phyloP scores from a whole-genome alignment of 2,329 filamentous ascomycete species.

The Daldinia sp. region DNA sequence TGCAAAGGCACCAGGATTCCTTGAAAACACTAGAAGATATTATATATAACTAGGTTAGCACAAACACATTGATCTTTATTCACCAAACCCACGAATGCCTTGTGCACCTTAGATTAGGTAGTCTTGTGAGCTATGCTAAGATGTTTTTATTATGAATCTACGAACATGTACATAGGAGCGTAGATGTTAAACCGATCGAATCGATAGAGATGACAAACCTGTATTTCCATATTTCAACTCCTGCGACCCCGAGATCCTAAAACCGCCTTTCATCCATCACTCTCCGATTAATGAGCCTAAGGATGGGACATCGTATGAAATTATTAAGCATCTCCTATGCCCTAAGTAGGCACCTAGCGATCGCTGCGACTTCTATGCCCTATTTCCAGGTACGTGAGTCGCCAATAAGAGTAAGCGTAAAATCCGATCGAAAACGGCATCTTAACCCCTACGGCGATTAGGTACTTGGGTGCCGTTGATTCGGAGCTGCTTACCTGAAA shows the following conservation, averaged over 20 bases:
- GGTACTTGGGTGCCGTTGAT: neutral
- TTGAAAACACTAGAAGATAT: neutral
- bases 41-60: no score
- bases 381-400: neutral
- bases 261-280: neutral
- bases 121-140: no score
- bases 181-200: neutral
- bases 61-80: no score
- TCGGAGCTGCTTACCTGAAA: neutral
- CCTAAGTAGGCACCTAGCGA: neutral
- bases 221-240: neutral
- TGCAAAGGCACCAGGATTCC: no score
- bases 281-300: neutral
- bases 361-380: neutral
- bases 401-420: neutral
- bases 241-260: neutral
- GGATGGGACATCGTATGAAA: neutral
- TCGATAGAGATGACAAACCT: neutral
- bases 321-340: conserved; percentile 1
- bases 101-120: no score
- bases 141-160: neutral
- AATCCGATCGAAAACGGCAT: neutral
- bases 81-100: no score
- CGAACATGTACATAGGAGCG: neutral
- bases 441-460: conserved; percentile 1